These are phyloP conservation scores for Orobanche coerulescens DNA, from an alignment of 257 asterid species.

Conservation along the genomic window DNA sequence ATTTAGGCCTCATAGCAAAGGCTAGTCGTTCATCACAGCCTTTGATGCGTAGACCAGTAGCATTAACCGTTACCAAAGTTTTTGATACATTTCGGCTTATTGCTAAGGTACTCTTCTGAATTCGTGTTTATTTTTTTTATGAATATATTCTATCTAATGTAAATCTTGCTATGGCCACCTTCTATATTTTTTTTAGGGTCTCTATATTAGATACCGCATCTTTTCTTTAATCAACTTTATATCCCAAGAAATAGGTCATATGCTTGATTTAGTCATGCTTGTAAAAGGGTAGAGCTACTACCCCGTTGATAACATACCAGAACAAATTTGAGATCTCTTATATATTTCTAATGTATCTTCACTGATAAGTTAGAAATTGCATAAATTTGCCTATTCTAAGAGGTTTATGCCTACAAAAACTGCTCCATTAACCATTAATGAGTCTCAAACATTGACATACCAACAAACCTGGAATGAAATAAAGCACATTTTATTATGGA, in stretches of 20 bases:
- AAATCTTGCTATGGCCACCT: not conserved
- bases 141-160: not conserved
- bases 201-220: not conserved
- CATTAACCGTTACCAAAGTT: constrained; percentile 74
- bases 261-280: not conserved
- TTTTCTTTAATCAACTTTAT: not conserved
- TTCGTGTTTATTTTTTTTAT: not conserved
- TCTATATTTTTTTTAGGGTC: not conserved
- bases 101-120: constrained; percentile 55
- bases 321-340: not conserved
- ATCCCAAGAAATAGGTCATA: not conserved
- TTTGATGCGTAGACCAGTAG: constrained; percentile 77
- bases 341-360: no score
- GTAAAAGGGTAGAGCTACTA: not conserved
- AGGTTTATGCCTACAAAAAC: not conserved
- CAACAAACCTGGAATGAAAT: not conserved
- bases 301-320: not conserved
- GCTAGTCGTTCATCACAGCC: constrained; percentile 89
- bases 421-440: no score
- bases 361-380: not conserved
- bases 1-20: constrained; percentile 90
- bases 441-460: not conserved
- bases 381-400: not conserved
- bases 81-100: constrained; percentile 67
- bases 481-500: not conserved